Base-by-base conservation (phyloP, 208 protist species). In the Acanthamoeba lenticulata region DNA sequence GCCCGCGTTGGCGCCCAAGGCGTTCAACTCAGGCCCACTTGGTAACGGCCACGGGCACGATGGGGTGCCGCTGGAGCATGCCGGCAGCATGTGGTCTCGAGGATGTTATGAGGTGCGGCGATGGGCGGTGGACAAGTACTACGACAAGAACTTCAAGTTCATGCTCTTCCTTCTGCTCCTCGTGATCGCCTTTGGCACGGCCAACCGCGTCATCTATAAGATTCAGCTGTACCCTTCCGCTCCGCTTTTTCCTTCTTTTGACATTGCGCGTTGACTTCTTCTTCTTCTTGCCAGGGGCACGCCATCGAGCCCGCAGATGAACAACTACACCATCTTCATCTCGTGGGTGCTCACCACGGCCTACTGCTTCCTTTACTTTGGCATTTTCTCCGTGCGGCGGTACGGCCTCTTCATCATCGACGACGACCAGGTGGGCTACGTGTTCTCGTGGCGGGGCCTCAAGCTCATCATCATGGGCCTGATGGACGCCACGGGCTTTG, bases 191-290 rank as follows among this genome's bases (percentile, higher is more conserved):
- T 72, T 92, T 11, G 86, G 86, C 60, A 92, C 86, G 7, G 86
- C 34, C 86, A 92, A 92, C 57, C 86, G 86, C 9, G 86, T 92
- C 86, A 47, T 92, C 86, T 92, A 92, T 52, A 92, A 74, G n/a
- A 92, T 92, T 11, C 86, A 92, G 44, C 57, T 92, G 86, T 92
- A 92, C 86, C 7, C 32, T n/a, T 5, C 19, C 60, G 9, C 60
- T 5, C 67, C 24, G 19, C 34, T 77, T 77, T 38, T 29, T 77
- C 34, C 1, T 77, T 17, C 1, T 38, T 3, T 60, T 9, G 4
- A 21, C 17, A 2, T 60, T 60, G 52, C 15, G 52, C 52, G 52
- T 24, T n/a, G n/a, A n/a, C n/a, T n/a, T n/a, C n/a, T n/a, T n/a
- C n/a, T n/a, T n/a, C n/a, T n/a, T n/a, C n/a, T n/a, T n/a, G n/a